phyloP scores from a whole-genome alignment of 2,329 filamentous ascomycete genomes.

The Bipolaris cookei region DNA sequence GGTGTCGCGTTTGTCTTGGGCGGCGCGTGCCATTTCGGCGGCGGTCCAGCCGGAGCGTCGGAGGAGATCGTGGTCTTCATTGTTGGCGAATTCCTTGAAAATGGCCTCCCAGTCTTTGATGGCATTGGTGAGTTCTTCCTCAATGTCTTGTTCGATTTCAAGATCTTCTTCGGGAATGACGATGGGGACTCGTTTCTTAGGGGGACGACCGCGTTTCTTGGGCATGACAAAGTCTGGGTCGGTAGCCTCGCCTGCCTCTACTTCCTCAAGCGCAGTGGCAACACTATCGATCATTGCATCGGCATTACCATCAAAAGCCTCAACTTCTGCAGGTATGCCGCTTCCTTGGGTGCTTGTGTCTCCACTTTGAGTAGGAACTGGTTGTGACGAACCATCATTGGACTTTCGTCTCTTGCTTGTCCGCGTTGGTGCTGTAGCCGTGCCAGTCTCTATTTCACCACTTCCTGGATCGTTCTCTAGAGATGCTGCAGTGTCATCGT shows the following conservation, averaged over 20 bases:
- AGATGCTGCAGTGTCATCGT: constrained; percentile 12
- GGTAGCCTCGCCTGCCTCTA: constrained; percentile 18
- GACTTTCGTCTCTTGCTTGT: constrained; percentile 36
- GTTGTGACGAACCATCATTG: constrained; percentile 26
- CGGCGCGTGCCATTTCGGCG: constrained; percentile 34
- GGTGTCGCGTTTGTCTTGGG: constrained; percentile 32
- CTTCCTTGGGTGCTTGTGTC: constrained; percentile 10
- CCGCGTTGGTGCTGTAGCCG: constrained; percentile 18
- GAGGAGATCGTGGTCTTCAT: constrained; percentile 40
- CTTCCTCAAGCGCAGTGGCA: constrained; percentile 28
- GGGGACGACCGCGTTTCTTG: constrained; percentile 48
- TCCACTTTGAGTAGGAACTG: constrained; percentile 11
- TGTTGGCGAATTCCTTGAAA: constrained; percentile 39
- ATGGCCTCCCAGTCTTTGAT: constrained; percentile 40
- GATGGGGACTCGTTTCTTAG: constrained; percentile 42
- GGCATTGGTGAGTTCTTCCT: constrained; percentile 52
- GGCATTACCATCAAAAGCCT: constrained; percentile 30
- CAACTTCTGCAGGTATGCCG: constrained; percentile 19
- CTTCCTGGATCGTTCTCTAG: constrained; percentile 8
- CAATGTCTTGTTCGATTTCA: constrained; percentile 55
- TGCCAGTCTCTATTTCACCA: constrained; percentile 17
- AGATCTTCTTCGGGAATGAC: constrained; percentile 55
- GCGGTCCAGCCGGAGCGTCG: constrained; percentile 37
- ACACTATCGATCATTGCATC: constrained; percentile 32
- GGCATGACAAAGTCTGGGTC: constrained; percentile 34